phyloP scores from a whole-genome alignment of 2,329 filamentous ascomycete genomes.

The Penicillium sp. region DNA sequence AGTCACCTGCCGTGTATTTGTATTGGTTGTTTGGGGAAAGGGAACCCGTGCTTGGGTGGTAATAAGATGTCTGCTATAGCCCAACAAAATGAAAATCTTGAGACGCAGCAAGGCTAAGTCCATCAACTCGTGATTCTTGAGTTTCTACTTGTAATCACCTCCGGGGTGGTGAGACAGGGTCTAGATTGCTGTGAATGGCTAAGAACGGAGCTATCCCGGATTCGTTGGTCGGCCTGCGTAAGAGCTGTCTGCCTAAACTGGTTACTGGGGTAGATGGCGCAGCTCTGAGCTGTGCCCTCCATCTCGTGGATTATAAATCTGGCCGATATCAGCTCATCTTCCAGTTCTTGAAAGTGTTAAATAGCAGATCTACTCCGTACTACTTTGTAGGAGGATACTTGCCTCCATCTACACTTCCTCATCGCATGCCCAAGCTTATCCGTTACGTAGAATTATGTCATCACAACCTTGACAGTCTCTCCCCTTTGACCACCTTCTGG shows the following conservation, averaged over 20 bases:
- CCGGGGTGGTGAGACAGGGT: not conserved
- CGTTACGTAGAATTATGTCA: constrained; percentile 30
- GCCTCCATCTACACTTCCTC: constrained; percentile 9
- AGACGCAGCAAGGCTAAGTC: too few relatives aligned
- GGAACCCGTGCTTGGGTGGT: too few relatives aligned
- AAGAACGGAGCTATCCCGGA: constrained; percentile 7
- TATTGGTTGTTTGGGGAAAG: not conserved
- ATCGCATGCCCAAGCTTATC: constrained; percentile 15
- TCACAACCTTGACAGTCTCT: constrained; percentile 13
- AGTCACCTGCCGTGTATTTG: not conserved
- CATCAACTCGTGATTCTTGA: too few relatives aligned
- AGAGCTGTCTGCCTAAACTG: constrained; percentile 21
- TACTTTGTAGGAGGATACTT: too few relatives aligned
- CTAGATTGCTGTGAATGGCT: not conserved
- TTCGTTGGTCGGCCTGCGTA: constrained; percentile 18
- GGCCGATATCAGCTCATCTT: not conserved
- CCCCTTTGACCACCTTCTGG: constrained; percentile 10
- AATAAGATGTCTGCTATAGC: too few relatives aligned
- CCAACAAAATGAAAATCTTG: too few relatives aligned
- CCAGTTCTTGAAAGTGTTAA: not conserved
- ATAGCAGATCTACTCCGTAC: not conserved
- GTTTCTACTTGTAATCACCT: too few relatives aligned
- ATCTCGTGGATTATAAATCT: not conserved
- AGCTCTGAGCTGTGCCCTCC: not conserved
- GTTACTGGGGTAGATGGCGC: constrained; percentile 10